phyloP scores from a whole-genome alignment of 805 yeast genomes.

The Kuraishia borneana region DNA sequence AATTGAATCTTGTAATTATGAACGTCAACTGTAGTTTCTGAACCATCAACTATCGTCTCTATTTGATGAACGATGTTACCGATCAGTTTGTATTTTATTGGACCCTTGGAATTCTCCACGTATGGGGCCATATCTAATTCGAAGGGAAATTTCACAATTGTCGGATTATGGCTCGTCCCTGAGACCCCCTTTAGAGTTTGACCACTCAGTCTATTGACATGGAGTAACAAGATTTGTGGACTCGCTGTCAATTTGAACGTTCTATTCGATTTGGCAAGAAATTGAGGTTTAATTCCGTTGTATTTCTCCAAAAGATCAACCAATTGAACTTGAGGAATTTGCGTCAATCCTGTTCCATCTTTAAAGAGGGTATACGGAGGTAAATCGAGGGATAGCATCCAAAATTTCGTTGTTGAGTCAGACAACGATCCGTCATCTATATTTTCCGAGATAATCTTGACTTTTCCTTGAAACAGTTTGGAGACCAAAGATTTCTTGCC shows the following conservation, averaged over 20 bases:
- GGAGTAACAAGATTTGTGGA: conserved; percentile 47
- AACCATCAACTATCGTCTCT: not conserved
- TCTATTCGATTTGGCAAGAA: conserved; percentile 9
- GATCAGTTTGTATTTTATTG: conserved; percentile 28
- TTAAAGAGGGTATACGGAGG: conserved; percentile 49
- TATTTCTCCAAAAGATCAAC: conserved; percentile 28
- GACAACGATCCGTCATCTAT: conserved; percentile 15
- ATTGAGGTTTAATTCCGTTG: not conserved
- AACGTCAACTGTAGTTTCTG: conserved; percentile 3
- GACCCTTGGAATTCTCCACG: conserved; percentile 9
- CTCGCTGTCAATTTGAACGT: conserved; percentile 25
- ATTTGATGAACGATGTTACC: conserved; percentile 34
- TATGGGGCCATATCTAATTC: conserved; percentile 25
- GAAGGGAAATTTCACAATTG: conserved; percentile 50
- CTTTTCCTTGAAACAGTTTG: conserved; percentile 40
- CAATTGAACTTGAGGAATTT: conserved; percentile 42
- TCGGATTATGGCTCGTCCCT: conserved; percentile 39
- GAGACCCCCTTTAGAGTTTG: conserved; percentile 13
- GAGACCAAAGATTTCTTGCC: conserved; percentile 15
- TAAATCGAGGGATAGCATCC: conserved; percentile 46
- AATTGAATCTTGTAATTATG: conserved; percentile 39
- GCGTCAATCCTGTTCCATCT: conserved; percentile 27
- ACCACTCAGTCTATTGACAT: conserved; percentile 38
- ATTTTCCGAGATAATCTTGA: conserved; percentile 16
- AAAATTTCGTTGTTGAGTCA: conserved; percentile 25